These are phyloP conservation scores for Candida coquimbonensis DNA, from an alignment of 805 yeast genomes.

Conservation along the genomic window DNA sequence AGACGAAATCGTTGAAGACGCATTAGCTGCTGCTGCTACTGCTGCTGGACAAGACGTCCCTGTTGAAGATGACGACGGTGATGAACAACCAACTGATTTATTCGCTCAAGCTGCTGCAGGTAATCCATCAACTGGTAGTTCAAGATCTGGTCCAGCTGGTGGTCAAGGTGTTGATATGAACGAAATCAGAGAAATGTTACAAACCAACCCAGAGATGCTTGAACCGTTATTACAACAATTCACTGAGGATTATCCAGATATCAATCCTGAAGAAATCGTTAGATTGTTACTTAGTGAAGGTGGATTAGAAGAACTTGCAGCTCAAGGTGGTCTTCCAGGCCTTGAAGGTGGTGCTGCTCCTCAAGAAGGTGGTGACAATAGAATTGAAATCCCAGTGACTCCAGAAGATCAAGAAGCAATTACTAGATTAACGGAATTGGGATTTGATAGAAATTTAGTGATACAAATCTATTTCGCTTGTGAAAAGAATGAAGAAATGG, in stretches of 20 bases:
- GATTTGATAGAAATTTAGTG: conserved; percentile 82
- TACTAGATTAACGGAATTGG: conserved; percentile 81
- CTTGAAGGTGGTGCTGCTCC: conserved; percentile 32
- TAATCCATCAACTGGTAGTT: conserved; percentile 17
- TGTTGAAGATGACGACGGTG: conserved; percentile 21
- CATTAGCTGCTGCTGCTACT: conserved; percentile 55
- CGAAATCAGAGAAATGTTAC: conserved; percentile 69
- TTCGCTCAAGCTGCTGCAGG: conserved; percentile 35
- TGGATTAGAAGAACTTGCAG: conserved; percentile 20
- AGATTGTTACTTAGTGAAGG: conserved; percentile 55
- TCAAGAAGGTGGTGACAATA: conserved; percentile 26
- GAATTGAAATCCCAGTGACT: conserved; percentile 53
- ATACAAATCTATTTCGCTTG: conserved; percentile 96
- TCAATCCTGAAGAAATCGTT: conserved; percentile 87
- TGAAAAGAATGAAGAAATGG: conserved; percentile 93
- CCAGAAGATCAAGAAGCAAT: conserved; percentile 88
- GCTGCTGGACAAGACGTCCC: conserved; percentile 15
- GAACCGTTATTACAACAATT: conserved; percentile 79
- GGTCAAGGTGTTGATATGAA: conserved; percentile 24
- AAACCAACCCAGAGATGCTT: conserved; percentile 81
- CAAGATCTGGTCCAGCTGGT: conserved; percentile 10
- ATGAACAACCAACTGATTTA: conserved; percentile 20
- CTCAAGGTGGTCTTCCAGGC: conserved; percentile 9
- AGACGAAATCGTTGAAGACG: conserved; percentile 26
- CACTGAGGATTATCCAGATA: conserved; percentile 75